Conservation (phyloP, 768 basidiomycete genomes). For the Lyophyllum atratum region DNA sequence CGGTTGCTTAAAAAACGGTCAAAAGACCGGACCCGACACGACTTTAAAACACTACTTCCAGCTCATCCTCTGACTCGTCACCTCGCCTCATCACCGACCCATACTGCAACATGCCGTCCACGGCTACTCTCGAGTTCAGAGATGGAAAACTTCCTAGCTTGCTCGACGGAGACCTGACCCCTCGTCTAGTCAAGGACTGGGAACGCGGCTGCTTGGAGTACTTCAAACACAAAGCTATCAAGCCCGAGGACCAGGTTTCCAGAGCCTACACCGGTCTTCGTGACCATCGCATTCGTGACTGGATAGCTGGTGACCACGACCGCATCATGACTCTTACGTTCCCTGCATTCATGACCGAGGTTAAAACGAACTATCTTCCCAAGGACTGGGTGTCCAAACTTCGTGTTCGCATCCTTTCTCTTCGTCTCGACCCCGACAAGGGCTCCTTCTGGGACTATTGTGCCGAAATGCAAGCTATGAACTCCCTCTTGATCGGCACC, state of each 20-base stretch:
- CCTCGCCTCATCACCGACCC: neutral
- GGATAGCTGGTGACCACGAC: slow-evolving; percentile 8
- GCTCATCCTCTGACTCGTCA: neutral
- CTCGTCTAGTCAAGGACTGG: neutral
- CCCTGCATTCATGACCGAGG: slow-evolving; percentile 12
- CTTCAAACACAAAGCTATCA: no score
- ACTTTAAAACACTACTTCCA: neutral
- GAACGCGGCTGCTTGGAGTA: no score
- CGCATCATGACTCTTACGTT: slow-evolving; percentile 9
- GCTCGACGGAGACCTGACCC: slow-evolving; percentile 8
- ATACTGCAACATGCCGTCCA: neutral
- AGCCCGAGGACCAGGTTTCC: no score
- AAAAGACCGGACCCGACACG: neutral
- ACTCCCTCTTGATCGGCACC: slow-evolving; percentile 14
- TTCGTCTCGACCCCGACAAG: neutral
- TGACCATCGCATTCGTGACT: slow-evolving; percentile 5
- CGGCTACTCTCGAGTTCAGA: neutral
- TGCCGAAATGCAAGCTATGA: slow-evolving; percentile 7
- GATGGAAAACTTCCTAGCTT: slow-evolving; percentile 7
- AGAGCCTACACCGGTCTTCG: neutral
- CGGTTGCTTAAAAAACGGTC: neutral
- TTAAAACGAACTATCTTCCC: slow-evolving; percentile 11
- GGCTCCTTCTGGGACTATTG: slow-evolving; percentile 19
- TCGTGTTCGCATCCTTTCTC: neutral
- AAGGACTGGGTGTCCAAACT: slow-evolving; percentile 15